These are phyloP conservation scores for Hemileia vastatrix DNA, from an alignment of 1,284 basidiomycete species.

Conservation along the genomic window DNA sequence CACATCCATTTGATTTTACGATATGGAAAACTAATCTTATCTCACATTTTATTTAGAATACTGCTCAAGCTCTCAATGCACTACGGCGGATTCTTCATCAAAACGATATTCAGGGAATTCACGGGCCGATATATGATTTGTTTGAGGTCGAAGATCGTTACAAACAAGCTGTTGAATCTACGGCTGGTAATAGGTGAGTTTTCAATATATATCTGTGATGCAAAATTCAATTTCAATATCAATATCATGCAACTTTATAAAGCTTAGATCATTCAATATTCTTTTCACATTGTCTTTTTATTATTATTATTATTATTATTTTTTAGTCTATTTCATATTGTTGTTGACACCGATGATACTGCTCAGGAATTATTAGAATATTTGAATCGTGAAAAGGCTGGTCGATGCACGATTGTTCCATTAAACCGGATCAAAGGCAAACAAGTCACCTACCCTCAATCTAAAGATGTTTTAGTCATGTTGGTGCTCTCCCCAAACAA, in stretches of 20 bases:
- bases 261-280: background rate
- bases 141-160: conserved; percentile 89
- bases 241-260: background rate
- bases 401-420: conserved; percentile 96
- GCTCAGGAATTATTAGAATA: conserved; percentile 76
- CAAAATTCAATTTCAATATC: background rate
- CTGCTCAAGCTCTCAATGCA: conserved; percentile 70
- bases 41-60: conserved; percentile 55
- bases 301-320: background rate
- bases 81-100: conserved; percentile 71
- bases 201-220: background rate
- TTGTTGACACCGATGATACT: conserved; percentile 90
- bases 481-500: conserved; percentile 31
- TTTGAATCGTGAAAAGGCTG: conserved; percentile 84
- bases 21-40: background rate
- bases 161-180: conserved; percentile 86
- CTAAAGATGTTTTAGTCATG: conserved; percentile 72
- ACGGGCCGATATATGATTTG: conserved; percentile 86
- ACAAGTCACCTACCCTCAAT: conserved; percentile 54
- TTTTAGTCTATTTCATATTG: conserved; percentile 82
- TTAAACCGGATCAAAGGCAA: conserved; percentile 88
- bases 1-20: background rate
- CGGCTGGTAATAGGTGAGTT: conserved; percentile 60
- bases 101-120: conserved; percentile 63
- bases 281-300: background rate